Percentiles rank a stretch among this genome's conserved stretches.
These are phyloP conservation scores for Neonectria magnoliae DNA, from an alignment of 2,329 filamentous ascomycete genomes.

Conservation along the genomic window DNA sequence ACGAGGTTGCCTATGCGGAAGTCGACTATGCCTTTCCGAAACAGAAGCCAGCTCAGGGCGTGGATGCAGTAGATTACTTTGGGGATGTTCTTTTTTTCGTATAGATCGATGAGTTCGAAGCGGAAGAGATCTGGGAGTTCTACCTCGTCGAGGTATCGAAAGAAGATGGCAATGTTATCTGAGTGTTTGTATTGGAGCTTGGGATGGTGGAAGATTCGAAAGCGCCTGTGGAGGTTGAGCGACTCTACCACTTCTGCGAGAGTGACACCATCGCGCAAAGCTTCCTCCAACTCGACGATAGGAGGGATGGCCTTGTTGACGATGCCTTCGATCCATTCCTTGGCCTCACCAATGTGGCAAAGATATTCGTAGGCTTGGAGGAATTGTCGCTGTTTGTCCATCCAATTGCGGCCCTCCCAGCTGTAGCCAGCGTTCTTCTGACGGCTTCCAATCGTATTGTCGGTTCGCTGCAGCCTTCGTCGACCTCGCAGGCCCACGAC, in stretches of 20 bases:
- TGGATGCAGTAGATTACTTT: conserved; percentile 99
- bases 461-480: conserved; percentile 79
- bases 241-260: conserved; percentile 93
- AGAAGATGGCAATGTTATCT: conserved; percentile 97
- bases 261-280: conserved; percentile 90
- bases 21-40: conserved; percentile 91
- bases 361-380: conserved; percentile 98
- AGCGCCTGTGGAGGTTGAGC: conserved; percentile 78
- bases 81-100: conserved; percentile 99
- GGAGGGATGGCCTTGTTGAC: conserved; percentile 87
- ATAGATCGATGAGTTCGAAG: conserved; percentile 96
- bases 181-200: conserved; percentile 95
- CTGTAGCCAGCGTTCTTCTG: conserved; percentile 66
- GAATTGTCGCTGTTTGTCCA: conserved; percentile 98
- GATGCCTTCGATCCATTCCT: conserved; percentile 97
- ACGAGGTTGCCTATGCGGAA: conserved; percentile 97
- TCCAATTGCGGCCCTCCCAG: conserved; percentile 92
- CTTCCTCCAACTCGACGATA: conserved; percentile 93
- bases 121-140: conserved; percentile 94
- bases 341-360: conserved; percentile 98
- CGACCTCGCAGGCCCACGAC: conserved; percentile 89
- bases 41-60: conserved; percentile 95
- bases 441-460: conserved; percentile 60
- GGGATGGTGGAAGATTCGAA: conserved; percentile 85
- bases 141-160: conserved; percentile 90